Base-by-base conservation (phyloP, 2,329 filamentous ascomycete species). In the Nectriaceae sp. region DNA sequence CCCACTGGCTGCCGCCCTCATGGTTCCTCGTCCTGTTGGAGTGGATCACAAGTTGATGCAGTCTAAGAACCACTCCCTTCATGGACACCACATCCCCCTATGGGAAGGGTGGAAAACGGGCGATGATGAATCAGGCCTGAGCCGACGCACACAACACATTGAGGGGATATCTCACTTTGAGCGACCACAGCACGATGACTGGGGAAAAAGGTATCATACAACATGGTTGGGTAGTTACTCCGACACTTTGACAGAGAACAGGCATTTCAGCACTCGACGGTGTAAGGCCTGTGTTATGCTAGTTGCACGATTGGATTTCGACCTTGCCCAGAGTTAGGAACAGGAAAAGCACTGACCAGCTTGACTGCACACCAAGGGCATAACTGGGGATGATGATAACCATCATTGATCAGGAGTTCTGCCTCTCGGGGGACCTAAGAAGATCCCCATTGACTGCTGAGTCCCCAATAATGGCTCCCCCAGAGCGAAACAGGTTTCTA, bases 401-500 rank as follows among this genome's bases (percentile, higher is more conserved):
- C 26, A 31, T 31, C 26, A 31, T 31, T 31, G 26, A 31, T 31
- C 26, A 15, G 26, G 26, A 31, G 26, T 8, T 31, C 15, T 8
- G 26, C 26, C 26, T 31, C 42, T 26, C 42, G 42, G 47, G 18
- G 46, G 42, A 24, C 26, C 46, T 15, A 39, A 21, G 21, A 31
- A 18, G 21, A 22, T 20, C 26, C 46, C 24, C 29, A 20, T 29
- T 37, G 46, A 52, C 49, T 46, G 46, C 42, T 52, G 46, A 50
- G 49, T 46, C 46, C 43, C 46, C 49, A 52, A 42, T 13, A 15
- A 52, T 50, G 42, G 47, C 46, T 49, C 37, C 49, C 46, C 46
- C 49, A 35, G 42, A 43, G 31, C 21, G 49, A 45, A 46, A 37
- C 31, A 26, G 47, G 47, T 40, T 40, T 43, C 22, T 18, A 18